These are phyloP conservation scores for Bathelium albidoporum DNA, from an alignment of 495 filamentous ascomycete species.

Conservation along the genomic window DNA sequence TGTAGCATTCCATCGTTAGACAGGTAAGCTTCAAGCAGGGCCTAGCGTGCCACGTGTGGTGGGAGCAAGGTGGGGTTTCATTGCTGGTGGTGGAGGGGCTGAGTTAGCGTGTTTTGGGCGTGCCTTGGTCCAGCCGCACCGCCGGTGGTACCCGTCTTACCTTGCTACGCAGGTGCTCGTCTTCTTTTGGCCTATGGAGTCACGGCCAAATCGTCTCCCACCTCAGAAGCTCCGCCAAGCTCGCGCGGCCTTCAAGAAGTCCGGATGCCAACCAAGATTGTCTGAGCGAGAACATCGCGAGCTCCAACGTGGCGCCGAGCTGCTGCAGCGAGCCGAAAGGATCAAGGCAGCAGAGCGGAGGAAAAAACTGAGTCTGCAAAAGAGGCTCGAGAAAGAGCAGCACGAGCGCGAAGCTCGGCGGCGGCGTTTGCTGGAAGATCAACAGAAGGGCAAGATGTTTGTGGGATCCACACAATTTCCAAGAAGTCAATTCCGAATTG, in stretches of 20 bases:
- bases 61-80: too few species aligned
- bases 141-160: too few species aligned
- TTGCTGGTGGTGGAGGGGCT: background rate
- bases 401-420: constrained; percentile 14
- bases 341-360: constrained; percentile 16
- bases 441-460: background rate
- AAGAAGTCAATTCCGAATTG: background rate
- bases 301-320: constrained; percentile 17
- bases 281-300: constrained; percentile 18
- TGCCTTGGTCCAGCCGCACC: background rate
- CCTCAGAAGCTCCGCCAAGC: constrained; percentile 11
- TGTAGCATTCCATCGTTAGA: too few species aligned
- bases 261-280: constrained; percentile 14
- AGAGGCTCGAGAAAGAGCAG: constrained; percentile 16
- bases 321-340: constrained; percentile 19
- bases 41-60: background rate
- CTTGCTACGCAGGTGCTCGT: too few species aligned
- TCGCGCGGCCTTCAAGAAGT: constrained; percentile 17
- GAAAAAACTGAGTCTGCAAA: constrained; percentile 14
- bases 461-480: background rate
- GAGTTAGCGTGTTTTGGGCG: background rate
- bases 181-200: background rate
- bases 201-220: background rate
- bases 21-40: background rate
- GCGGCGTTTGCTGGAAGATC: background rate